These are phyloP conservation scores for Cinnamomum chago DNA, from an alignment of 164 flowering plant species.

Conservation along the genomic window DNA sequence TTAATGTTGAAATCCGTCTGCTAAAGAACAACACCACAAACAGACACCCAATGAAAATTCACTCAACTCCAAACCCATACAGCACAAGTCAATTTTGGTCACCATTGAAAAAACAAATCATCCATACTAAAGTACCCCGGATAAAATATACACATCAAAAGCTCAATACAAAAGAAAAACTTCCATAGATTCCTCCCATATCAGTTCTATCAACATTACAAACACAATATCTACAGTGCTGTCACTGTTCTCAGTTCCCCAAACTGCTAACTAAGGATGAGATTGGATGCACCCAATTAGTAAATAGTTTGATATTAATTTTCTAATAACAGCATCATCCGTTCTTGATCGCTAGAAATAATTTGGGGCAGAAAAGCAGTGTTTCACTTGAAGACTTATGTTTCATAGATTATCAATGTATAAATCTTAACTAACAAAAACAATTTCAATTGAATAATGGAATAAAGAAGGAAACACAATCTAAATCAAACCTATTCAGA, in stretches of 20 bases:
- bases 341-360: too few species aligned
- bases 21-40: not conserved
- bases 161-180: not conserved
- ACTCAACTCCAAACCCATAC: not conserved
- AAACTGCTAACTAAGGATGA: not conserved
- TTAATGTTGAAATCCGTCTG: conserved; percentile 51
- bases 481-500: too few species aligned
- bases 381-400: too few species aligned
- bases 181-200: not conserved
- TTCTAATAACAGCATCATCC: too few species aligned
- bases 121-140: not conserved
- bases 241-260: not conserved
- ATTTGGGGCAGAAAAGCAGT: too few species aligned
- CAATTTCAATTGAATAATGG: too few species aligned
- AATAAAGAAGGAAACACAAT: too few species aligned
- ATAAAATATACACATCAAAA: not conserved
- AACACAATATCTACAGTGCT: not conserved
- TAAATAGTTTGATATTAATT: too few species aligned
- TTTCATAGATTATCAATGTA: too few species aligned
- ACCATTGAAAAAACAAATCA: not conserved
- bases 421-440: too few species aligned
- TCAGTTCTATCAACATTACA: not conserved
- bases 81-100: not conserved
- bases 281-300: too few species aligned
- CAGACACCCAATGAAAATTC: not conserved